Percentiles rank a stretch among this genome's conserved stretches.
phyloP scores from a whole-genome alignment of 2,329 filamentous ascomycete genomes.

The Botrytis elliptica region DNA sequence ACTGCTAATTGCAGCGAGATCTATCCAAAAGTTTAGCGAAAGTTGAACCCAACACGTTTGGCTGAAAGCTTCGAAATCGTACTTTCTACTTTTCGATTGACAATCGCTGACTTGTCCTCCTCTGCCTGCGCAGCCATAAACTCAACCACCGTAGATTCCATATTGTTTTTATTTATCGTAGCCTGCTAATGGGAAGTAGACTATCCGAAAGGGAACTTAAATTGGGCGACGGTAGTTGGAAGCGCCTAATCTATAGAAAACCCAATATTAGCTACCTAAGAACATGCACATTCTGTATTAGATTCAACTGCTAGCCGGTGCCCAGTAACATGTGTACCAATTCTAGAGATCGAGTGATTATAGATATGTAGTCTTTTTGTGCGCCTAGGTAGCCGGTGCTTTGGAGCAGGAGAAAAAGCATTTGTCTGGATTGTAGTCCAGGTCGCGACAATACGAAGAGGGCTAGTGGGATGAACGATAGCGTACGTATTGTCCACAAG shows the following conservation, averaged over 20 bases:
- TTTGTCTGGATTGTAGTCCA: neutral
- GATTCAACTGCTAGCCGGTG: neutral
- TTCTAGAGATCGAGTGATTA: neutral
- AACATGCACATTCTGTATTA: neutral
- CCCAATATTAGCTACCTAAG: neutral
- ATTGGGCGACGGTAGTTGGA: neutral
- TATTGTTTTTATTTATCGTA: neutral
- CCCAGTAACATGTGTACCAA: neutral
- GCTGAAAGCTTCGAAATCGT: neutral
- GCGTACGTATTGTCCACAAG: no score
- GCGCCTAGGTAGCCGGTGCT: neutral
- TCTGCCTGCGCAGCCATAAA: conserved; percentile 20
- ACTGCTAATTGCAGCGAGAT: conserved; percentile 5
- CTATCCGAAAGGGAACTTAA: neutral
- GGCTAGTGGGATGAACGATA: neutral
- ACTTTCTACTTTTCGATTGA: conserved; percentile 21
- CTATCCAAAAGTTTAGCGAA: neutral
- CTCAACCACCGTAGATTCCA: conserved; percentile 8
- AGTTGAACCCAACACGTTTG: neutral
- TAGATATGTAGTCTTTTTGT: neutral
- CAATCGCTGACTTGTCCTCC: conserved; percentile 11
- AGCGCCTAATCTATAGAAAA: neutral
- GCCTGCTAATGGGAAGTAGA: neutral
- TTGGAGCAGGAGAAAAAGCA: neutral
- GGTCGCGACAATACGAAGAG: neutral